Percentiles rank a stretch among this genome's conserved stretches.
Conservation (phyloP, 495 filamentous ascomycete genomes). For the Xylaria nigripes region DNA sequence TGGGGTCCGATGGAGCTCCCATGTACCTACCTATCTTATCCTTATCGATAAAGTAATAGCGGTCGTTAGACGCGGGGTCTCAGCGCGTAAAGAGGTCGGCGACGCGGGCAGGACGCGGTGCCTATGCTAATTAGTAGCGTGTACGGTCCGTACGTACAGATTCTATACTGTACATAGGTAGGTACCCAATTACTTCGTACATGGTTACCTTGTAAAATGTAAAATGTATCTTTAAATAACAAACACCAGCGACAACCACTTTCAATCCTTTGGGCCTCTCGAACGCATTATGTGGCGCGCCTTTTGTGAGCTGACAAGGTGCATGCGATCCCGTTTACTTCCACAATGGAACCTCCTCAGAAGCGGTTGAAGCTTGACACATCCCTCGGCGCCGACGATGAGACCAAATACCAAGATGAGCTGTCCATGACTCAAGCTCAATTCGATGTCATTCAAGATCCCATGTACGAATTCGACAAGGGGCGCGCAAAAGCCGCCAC, state of each 20-base stretch:
- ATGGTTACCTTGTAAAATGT: no score
- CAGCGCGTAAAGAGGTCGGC: neutral
- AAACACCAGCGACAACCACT: neutral
- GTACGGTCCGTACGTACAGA: no score
- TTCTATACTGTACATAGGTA: neutral
- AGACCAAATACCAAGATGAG: slow-evolving; percentile 37
- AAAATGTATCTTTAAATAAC: neutral
- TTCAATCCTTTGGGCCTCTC: neutral
- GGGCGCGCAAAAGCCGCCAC: slow-evolving; percentile 53
- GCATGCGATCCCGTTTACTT: neutral
- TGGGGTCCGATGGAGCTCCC: no score
- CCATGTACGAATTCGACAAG: slow-evolving; percentile 46
- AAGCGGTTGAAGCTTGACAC: slow-evolving; percentile 49
- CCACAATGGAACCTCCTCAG: slow-evolving; percentile 46
- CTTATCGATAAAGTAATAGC: neutral
- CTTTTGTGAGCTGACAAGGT: slow-evolving; percentile 4
- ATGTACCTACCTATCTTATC: neutral
- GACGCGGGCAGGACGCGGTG: neutral
- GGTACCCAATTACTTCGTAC: neutral
- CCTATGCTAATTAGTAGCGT: no score
- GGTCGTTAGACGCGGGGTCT: neutral
- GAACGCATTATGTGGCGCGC: neutral
- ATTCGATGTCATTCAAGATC: slow-evolving; percentile 37
- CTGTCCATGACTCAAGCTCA: slow-evolving; percentile 33
- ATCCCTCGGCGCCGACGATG: slow-evolving; percentile 24